Evolutionary conservation across 768 basidiomycete genomes (phyloP).

Genomic region (Tricholoma hemisulphureum): DNA sequence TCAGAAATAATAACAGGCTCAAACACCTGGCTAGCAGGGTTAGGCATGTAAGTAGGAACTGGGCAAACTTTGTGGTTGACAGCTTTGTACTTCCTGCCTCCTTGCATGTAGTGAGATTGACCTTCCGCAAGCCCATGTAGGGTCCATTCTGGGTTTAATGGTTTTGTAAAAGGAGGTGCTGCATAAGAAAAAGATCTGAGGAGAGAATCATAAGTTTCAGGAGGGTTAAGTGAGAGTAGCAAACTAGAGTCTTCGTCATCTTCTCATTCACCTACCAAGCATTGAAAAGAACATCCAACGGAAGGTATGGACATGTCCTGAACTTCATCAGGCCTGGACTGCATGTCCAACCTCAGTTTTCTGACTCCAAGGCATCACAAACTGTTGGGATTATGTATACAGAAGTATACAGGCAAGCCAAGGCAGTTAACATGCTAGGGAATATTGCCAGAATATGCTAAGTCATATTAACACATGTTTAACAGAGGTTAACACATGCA

Average conservation of each 20-base stretch:
- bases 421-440: too few species aligned
- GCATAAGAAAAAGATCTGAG: too few species aligned
- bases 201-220: background rate
- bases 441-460: too few species aligned
- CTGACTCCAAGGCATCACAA: constrained; percentile 1
- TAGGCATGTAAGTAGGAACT: constrained; percentile 24
- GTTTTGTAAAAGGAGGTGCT: too few species aligned
- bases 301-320: constrained; percentile 10
- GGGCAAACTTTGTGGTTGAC: constrained; percentile 25
- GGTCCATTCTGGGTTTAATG: too few species aligned
- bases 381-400: too few species aligned
- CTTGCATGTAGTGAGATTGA: background rate
- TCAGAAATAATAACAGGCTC: constrained; percentile 10
- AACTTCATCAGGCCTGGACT: background rate
- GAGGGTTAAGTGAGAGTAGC: background rate
- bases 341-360: constrained; percentile 10
- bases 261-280: constrained; percentile 2
- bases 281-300: constrained; percentile 14
- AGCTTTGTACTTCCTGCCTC: constrained; percentile 16
- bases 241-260: background rate
- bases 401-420: too few species aligned
- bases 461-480: too few species aligned
- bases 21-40: too few species aligned
- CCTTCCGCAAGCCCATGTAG: constrained; percentile 3
- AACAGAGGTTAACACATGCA: too few species aligned